A percentile compares a stretch with the other conserved stretches of the same genome.
These are phyloP conservation scores for Porphyrellus cyaneotinctus DNA, from an alignment of 768 basidiomycete genomes.

Conservation along the genomic window DNA sequence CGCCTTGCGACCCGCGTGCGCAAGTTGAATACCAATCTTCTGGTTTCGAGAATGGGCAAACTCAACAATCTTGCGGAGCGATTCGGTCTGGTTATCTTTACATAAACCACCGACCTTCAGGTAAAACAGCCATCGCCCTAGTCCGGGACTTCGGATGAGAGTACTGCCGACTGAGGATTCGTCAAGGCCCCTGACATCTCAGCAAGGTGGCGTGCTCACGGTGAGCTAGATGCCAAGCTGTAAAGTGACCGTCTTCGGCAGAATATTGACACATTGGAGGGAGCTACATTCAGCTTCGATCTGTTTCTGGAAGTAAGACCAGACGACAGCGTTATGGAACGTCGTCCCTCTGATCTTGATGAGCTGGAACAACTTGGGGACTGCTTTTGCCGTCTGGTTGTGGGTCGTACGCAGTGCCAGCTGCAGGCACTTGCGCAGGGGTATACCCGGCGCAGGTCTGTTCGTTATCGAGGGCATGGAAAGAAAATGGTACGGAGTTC, in stretches of 20 bases:
- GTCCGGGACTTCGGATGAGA: conserved; percentile 49
- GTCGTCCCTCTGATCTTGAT: conserved; percentile 49
- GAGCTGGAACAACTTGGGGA: conserved; percentile 50
- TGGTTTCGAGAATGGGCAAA: conserved; percentile 71
- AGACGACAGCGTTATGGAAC: conserved; percentile 48
- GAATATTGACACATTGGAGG: conserved; percentile 63
- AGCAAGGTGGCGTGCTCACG: conserved; percentile 6
- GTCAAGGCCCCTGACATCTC: background rate
- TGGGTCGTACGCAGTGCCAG: conserved; percentile 42
- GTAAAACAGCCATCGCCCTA: conserved; percentile 62
- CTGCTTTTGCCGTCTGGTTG: conserved; percentile 38
- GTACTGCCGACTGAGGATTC: conserved; percentile 36
- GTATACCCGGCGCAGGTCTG: conserved; percentile 39
- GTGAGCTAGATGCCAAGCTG: conserved; percentile 58
- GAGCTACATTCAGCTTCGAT: conserved; percentile 27
- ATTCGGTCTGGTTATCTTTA: conserved; percentile 52
- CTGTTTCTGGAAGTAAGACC: background rate
- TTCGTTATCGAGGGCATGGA: conserved; percentile 27
- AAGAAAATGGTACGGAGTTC: background rate
- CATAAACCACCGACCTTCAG: conserved; percentile 63
- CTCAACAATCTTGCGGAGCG: conserved; percentile 50
- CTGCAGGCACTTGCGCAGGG: conserved; percentile 41
- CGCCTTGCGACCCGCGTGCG: conserved; percentile 75
- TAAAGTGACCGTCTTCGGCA: conserved; percentile 47
- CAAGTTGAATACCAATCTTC: conserved; percentile 71